Evolutionary conservation across 306 rosid genomes (phyloP).

Genomic region (Sphenostylis stenocarpa): DNA sequence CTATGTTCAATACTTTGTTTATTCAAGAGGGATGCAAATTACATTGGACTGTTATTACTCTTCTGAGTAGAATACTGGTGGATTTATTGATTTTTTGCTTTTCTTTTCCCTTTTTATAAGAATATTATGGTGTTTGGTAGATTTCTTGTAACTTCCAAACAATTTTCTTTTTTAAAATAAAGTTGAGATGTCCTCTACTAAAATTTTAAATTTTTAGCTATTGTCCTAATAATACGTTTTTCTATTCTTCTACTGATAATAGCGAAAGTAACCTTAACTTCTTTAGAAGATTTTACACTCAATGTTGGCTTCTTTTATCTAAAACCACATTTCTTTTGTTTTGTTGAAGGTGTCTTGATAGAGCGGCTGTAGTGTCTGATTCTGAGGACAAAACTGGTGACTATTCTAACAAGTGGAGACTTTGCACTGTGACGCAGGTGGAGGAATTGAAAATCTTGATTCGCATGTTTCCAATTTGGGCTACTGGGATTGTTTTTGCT

Average conservation of each 20-base stretch:
- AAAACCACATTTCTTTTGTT: background rate
- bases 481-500: conserved; percentile 79
- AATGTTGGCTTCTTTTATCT: background rate
- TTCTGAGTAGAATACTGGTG: background rate
- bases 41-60: conserved; percentile 10
- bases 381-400: conserved; percentile 56
- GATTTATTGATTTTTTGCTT: conserved; percentile 12
- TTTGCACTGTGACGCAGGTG: conserved; percentile 92
- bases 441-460: conserved; percentile 91
- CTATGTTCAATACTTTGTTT: background rate
- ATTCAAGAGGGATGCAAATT: background rate
- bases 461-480: conserved; percentile 98
- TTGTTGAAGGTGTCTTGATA: conserved; percentile 82
- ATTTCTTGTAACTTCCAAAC: background rate
- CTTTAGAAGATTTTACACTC: conserved; percentile 2
- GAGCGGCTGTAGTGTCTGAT: conserved; percentile 76
- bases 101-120: background rate
- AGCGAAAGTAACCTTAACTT: background rate
- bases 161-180: conserved; percentile 1
- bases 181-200: conserved; percentile 12
- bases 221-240: background rate
- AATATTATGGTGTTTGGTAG: background rate
- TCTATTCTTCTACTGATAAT: background rate
- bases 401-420: conserved; percentile 75
- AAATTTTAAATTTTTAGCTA: background rate